phyloP scores from a whole-genome alignment of 108 stramenopile species.

The Skeletonema menzelii region DNA sequence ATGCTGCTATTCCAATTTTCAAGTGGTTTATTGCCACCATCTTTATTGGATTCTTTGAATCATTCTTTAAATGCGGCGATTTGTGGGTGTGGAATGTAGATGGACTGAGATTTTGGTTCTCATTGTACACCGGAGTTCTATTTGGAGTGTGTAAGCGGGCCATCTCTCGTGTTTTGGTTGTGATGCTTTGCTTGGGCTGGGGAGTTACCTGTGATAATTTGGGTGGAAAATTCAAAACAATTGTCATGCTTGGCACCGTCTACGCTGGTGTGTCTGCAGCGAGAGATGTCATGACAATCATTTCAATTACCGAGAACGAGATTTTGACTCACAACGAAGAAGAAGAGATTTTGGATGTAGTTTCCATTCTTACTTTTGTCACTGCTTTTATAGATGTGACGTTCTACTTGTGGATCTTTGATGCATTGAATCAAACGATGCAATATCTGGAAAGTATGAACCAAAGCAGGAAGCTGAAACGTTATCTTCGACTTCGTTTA shows the following conservation, averaged over 20 bases:
- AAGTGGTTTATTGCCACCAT: conserved; percentile 83
- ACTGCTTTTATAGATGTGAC: conserved; percentile 67
- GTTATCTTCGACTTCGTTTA: conserved; percentile 76
- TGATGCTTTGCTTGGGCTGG: conserved; percentile 87
- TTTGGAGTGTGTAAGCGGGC: conserved; percentile 77
- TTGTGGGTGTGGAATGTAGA: conserved; percentile 85
- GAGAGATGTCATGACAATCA: conserved; percentile 69
- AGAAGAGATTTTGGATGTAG: conserved; percentile 71
- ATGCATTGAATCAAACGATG: conserved; percentile 81
- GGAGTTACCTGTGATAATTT: conserved; percentile 82
- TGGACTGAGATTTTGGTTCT: conserved; percentile 69
- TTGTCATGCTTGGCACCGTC: conserved; percentile 59
- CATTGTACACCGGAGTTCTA: conserved; percentile 73
- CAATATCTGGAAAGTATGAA: conserved; percentile 85
- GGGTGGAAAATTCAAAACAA: conserved; percentile 65
- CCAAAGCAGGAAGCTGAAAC: conserved; percentile 68
- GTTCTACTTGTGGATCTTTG: conserved; percentile 87
- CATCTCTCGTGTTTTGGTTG: conserved; percentile 72
- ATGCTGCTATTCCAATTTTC: conserved; percentile 76
- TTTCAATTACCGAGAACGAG: conserved; percentile 73
- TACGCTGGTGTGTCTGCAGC: conserved; percentile 64
- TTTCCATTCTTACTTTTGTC: conserved; percentile 69
- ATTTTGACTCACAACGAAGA: conserved; percentile 62
- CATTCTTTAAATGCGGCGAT: conserved; percentile 74
- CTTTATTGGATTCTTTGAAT: conserved; percentile 63